Evolutionary conservation across 192 early-diverging fungal species (phyloP).

Genomic region (Nowakowskiella sp.): DNA sequence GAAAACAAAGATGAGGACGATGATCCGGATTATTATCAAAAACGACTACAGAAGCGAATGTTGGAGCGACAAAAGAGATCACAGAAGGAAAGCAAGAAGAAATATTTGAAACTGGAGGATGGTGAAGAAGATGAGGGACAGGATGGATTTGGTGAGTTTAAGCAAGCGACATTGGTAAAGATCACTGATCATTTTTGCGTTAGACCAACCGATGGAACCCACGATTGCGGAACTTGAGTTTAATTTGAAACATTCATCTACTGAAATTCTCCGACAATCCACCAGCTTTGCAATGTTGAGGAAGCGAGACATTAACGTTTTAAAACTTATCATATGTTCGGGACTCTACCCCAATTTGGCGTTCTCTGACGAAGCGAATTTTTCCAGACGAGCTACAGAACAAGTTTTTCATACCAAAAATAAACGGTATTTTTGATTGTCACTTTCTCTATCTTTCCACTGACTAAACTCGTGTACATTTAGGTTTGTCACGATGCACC

Average conservation of each 20-base stretch:
- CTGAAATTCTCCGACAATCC: constrained; percentile 26
- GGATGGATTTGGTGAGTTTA: not conserved
- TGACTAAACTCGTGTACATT: no score
- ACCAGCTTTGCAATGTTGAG: constrained; percentile 24
- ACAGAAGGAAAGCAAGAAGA: constrained; percentile 25
- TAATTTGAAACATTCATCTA: constrained; percentile 42
- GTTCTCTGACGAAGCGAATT: constrained; percentile 58
- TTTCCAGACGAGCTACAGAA: constrained; percentile 35
- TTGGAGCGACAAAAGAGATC: constrained; percentile 34
- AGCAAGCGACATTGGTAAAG: not conserved
- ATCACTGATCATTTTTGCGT: not conserved
- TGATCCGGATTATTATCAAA: constrained; percentile 23
- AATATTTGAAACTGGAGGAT: constrained; percentile 28
- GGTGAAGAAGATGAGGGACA: constrained; percentile 22
- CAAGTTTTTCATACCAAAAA: constrained; percentile 53
- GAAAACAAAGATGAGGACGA: constrained; percentile 10
- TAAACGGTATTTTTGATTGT: no score
- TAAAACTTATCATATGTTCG: constrained; percentile 55
- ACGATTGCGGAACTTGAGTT: constrained; percentile 58
- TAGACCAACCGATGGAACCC: not conserved
- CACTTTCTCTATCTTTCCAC: no score
- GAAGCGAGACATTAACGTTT: constrained; percentile 35
- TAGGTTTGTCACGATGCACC: constrained; percentile 59
- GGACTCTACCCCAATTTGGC: constrained; percentile 61
- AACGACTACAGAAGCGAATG: constrained; percentile 20